Evolutionary conservation across 192 early-diverging fungal species (phyloP).

Genomic region (Thamnidium elegans): DNA sequence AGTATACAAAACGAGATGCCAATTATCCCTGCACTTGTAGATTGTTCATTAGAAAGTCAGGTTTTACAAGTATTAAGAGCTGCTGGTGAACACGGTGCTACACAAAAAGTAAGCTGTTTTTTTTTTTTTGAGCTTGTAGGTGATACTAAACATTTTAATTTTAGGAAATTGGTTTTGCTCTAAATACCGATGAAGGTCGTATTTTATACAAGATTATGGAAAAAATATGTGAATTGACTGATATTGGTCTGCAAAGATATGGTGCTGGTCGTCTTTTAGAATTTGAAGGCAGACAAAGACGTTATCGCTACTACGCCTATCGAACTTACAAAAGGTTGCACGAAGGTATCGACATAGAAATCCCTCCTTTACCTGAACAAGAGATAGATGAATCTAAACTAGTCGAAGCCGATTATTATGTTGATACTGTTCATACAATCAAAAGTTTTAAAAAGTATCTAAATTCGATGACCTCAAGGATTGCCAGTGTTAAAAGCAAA

Average conservation of each 20-base stretch:
- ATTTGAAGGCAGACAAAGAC: constrained; percentile 19
- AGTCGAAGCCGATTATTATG: neutral
- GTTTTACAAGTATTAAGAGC: neutral
- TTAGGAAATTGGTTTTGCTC: constrained; percentile 10
- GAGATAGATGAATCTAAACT: neutral
- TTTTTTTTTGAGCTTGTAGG: neutral
- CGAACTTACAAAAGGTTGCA: neutral
- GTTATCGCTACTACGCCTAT: constrained; percentile 18
- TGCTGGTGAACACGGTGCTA: neutral
- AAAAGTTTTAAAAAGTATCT: too few relatives aligned
- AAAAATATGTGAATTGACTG: neutral
- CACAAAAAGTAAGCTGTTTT: neutral
- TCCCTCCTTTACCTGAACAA: neutral
- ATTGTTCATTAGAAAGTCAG: neutral
- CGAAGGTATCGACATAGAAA: neutral
- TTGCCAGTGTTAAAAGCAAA: too few relatives aligned
- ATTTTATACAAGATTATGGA: constrained; percentile 12
- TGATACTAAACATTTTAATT: neutral
- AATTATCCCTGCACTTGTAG: neutral
- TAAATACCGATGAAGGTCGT: constrained; percentile 2
- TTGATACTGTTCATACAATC: too few relatives aligned
- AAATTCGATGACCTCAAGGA: too few relatives aligned
- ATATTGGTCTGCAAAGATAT: neutral
- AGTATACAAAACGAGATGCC: neutral
- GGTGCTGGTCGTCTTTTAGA: constrained; percentile 13